Conservation (phyloP, 2,329 filamentous ascomycete species). For the Trichophaea hybrida region DNA sequence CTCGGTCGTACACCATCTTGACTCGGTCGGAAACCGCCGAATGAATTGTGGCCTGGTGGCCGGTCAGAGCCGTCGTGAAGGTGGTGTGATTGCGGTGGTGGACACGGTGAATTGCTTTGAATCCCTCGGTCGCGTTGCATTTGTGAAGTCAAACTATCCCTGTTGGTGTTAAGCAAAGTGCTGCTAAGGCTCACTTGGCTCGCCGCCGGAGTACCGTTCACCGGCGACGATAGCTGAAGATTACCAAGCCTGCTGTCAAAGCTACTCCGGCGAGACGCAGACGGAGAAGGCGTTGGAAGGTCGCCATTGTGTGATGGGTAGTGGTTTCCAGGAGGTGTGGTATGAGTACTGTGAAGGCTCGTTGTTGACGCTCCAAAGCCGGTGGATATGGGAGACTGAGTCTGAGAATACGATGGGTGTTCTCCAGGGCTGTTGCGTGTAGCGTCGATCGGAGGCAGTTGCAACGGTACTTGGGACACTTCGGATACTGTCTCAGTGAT, state of each 20-base stretch:
- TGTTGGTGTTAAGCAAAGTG: conserved; percentile 17
- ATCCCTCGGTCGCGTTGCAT: conserved; percentile 25
- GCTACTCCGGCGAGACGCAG: conserved; percentile 26
- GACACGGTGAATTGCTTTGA: conserved; percentile 21
- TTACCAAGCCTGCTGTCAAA: conserved; percentile 27
- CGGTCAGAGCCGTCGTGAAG: conserved; percentile 17
- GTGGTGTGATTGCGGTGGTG: conserved; percentile 17
- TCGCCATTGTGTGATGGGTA: conserved; percentile 20
- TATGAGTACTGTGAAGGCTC: conserved; percentile 24
- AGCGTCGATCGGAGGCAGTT: conserved; percentile 24
- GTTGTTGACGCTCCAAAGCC: conserved; percentile 20
- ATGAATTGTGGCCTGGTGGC: conserved; percentile 17
- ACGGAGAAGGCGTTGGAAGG: conserved; percentile 24
- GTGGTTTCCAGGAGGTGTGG: conserved; percentile 20
- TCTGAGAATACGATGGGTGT: conserved; percentile 22
- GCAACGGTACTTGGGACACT: conserved; percentile 25
- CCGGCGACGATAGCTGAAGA: conserved; percentile 24
- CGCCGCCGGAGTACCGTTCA: conserved; percentile 22
- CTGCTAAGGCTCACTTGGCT: conserved; percentile 27
- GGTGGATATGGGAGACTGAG: conserved; percentile 13
- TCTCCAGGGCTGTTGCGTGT: conserved; percentile 20
- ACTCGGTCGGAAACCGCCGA: conserved; percentile 10
- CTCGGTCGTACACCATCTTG: conserved; percentile 4
- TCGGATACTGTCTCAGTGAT: conserved; percentile 20
- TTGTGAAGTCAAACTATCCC: conserved; percentile 5